Evolutionary conservation across 768 basidiomycete species (phyloP).

Genomic region (Suillus decipiens): DNA sequence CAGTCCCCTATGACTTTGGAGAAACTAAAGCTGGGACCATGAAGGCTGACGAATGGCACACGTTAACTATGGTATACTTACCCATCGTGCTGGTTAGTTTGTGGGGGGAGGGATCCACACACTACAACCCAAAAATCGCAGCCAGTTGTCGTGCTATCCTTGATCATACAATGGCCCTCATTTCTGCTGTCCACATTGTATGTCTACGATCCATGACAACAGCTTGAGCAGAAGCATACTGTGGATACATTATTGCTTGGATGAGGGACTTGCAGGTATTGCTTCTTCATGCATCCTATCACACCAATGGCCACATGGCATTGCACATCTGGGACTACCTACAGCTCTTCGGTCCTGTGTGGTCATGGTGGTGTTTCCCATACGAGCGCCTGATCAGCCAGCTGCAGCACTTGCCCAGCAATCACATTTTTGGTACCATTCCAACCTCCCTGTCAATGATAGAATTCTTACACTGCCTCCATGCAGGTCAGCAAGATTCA

Average conservation of each 20-base stretch:
- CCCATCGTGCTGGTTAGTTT: too few relatives aligned
- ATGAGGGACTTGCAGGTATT: constrained; percentile 18
- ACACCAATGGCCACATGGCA: constrained; percentile 35
- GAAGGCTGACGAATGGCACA: too few relatives aligned
- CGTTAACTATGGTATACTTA: too few relatives aligned
- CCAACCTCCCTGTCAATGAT: not conserved
- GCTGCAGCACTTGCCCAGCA: constrained; percentile 23
- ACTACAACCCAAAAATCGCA: not conserved
- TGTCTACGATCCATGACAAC: constrained; percentile 20
- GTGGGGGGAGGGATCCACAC: constrained; percentile 1
- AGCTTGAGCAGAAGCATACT: constrained; percentile 17
- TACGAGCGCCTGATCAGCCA: constrained; percentile 27
- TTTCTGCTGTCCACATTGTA: constrained; percentile 27
- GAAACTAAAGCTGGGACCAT: too few relatives aligned
- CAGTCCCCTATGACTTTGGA: too few relatives aligned
- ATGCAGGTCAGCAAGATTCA: constrained; percentile 13
- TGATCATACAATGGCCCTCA: constrained; percentile 33
- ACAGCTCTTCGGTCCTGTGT: constrained; percentile 37
- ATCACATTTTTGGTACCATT: constrained; percentile 41
- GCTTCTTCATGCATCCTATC: constrained; percentile 16
- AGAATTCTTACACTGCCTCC: not conserved
- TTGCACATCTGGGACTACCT: constrained; percentile 37
- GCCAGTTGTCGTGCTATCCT: constrained; percentile 7
- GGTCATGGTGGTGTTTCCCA: constrained; percentile 33
- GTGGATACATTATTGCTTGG: constrained; percentile 20